Percentiles rank a stretch among this genome's conserved stretches.
phyloP scores from a whole-genome alignment of 2,329 filamentous ascomycete genomes.

The Aureobasidium sp. region DNA sequence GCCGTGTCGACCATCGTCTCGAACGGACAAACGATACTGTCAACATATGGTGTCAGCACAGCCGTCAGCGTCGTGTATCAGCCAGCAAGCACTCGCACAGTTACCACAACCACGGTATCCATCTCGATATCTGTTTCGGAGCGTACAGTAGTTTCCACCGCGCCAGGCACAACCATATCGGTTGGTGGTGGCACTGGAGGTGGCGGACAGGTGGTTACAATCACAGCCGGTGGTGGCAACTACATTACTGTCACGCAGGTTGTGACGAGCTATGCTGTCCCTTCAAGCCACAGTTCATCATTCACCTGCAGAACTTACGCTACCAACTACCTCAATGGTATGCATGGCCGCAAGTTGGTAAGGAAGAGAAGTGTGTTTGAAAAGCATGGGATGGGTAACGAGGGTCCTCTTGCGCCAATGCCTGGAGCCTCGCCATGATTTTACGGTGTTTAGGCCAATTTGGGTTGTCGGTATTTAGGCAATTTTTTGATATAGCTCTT shows the following conservation, averaged over 20 bases:
- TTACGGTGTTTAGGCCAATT: neutral
- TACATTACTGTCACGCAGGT: conserved; percentile 18
- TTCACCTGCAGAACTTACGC: conserved; percentile 22
- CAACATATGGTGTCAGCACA: conserved; percentile 22
- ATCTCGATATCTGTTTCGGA: conserved; percentile 15
- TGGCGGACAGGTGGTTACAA: conserved; percentile 15
- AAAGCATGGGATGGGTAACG: conserved; percentile 10
- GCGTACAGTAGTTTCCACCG: conserved; percentile 15
- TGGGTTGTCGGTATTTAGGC: neutral
- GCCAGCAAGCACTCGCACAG: conserved; percentile 16
- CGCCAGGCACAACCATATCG: conserved; percentile 12
- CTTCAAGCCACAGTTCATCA: conserved; percentile 14
- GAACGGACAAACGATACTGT: conserved; percentile 19
- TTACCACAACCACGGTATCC: conserved; percentile 19
- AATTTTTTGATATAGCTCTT: neutral
- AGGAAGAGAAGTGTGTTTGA: conserved; percentile 19
- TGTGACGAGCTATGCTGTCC: conserved; percentile 13
- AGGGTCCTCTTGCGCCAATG: neutral
- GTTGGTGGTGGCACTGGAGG: neutral
- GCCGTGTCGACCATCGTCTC: conserved; percentile 19
- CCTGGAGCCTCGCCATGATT: conserved; percentile 8
- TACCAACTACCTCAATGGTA: conserved; percentile 22
- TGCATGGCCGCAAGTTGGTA: conserved; percentile 12
- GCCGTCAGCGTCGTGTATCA: conserved; percentile 18
- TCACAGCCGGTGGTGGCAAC: conserved; percentile 17